Conservation (phyloP, 306 rosid genomes). For the Notholithocarpus densiflorus region DNA sequence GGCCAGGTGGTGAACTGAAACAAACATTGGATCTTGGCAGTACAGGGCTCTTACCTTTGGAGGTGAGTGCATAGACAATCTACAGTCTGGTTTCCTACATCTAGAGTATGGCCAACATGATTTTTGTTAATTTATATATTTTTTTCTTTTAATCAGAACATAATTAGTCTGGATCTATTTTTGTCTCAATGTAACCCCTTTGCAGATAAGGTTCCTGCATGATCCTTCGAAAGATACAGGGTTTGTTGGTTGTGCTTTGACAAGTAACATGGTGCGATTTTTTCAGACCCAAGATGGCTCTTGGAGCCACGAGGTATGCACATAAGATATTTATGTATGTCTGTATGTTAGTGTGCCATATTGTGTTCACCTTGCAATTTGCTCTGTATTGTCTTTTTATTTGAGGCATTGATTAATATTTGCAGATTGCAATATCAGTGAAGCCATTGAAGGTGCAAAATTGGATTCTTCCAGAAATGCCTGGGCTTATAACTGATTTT, state of each 20-base stretch:
- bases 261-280: conserved; percentile 88
- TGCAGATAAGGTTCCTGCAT: conserved; percentile 84
- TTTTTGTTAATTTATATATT: neutral
- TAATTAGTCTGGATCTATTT: neutral
- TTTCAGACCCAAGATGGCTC: conserved; percentile 67
- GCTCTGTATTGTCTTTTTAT: neutral
- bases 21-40: conserved; percentile 90
- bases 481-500: conserved; percentile 91
- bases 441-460: conserved; percentile 80
- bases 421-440: conserved; percentile 69
- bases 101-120: neutral
- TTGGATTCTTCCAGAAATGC: conserved; percentile 96
- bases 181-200: conserved; percentile 4
- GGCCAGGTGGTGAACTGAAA: conserved; percentile 95
- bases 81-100: neutral
- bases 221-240: conserved; percentile 93
- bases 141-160: neutral
- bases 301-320: conserved; percentile 88
- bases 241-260: conserved; percentile 78
- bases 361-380: neutral
- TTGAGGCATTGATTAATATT: neutral
- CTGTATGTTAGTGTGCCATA: neutral
- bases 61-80: conserved; percentile 39
- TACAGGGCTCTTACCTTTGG: conserved; percentile 80
- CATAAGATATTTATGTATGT: neutral